phyloP scores from a whole-genome alignment of 805 yeast species.

The Starmerella vitae region DNA sequence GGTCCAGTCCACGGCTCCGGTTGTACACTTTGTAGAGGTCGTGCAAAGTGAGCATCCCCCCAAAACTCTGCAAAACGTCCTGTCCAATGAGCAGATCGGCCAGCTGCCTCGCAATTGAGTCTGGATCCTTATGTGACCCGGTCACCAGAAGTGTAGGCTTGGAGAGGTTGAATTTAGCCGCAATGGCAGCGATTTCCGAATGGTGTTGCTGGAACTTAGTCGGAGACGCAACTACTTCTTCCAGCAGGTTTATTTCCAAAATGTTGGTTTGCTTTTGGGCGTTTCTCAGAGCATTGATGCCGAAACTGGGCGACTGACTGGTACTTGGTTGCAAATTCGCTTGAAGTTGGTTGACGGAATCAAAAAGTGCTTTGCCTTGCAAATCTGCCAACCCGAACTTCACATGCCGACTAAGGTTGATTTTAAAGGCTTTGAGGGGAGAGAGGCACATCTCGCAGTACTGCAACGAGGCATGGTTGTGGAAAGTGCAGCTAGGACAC shows the following conservation, averaged over 20 bases:
- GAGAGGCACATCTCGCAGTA: conserved; percentile 84
- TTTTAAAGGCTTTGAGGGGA: conserved; percentile 27
- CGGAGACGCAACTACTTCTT: conserved; percentile 28
- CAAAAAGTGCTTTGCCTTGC: conserved; percentile 35
- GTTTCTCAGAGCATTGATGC: background rate
- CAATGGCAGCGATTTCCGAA: conserved; percentile 49
- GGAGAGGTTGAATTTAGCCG: conserved; percentile 20
- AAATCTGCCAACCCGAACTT: conserved; percentile 52
- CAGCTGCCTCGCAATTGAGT: conserved; percentile 63
- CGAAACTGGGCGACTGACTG: background rate
- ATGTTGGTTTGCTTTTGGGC: background rate
- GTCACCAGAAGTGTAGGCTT: conserved; percentile 22
- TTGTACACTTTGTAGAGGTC: conserved; percentile 56
- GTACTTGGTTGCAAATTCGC: background rate
- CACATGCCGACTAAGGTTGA: conserved; percentile 6
- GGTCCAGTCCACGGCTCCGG: conserved; percentile 47
- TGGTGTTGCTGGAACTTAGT: background rate
- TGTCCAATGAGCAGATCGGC: conserved; percentile 49
- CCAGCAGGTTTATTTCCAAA: conserved; percentile 29
- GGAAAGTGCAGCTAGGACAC: conserved; percentile 59
- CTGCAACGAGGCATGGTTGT: conserved; percentile 64
- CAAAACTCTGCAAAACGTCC: conserved; percentile 36
- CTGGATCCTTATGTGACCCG: conserved; percentile 27
- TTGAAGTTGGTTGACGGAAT: background rate
- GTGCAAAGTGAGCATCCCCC: conserved; percentile 47